Evolutionary conservation across 148 eudicot genomes (phyloP).

Genomic region (Vaccinium myrtillus): DNA sequence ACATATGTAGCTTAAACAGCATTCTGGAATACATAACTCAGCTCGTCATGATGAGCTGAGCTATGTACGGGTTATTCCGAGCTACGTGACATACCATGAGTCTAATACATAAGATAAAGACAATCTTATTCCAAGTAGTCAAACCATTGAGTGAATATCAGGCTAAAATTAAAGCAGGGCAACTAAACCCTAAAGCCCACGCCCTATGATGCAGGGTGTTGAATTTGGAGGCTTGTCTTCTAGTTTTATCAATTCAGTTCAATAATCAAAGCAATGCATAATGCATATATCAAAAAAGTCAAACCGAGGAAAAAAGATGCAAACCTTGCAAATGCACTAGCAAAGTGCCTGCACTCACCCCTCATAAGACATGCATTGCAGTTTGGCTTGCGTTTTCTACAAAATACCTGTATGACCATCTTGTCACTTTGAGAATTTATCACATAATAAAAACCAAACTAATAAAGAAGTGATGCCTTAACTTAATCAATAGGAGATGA

Average conservation of each 20-base stretch:
- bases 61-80: too few relatives aligned
- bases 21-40: too few relatives aligned
- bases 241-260: constrained; percentile 3
- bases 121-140: too few relatives aligned
- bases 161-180: too few relatives aligned
- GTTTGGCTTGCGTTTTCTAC: constrained; percentile 86
- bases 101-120: too few relatives aligned
- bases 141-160: too few relatives aligned
- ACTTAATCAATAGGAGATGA: background rate
- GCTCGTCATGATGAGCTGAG: too few relatives aligned
- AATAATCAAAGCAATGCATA: background rate
- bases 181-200: background rate
- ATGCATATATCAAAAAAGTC: background rate
- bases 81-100: too few relatives aligned
- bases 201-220: background rate
- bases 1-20: too few relatives aligned
- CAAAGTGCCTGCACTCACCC: constrained; percentile 96
- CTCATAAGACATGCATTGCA: constrained; percentile 96
- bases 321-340: constrained; percentile 79
- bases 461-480: background rate
- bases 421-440: background rate
- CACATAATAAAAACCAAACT: background rate
- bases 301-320: too few relatives aligned
- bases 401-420: too few relatives aligned
- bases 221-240: background rate